Evolutionary conservation across 371 early-diverging fungal species (phyloP).

Genomic region (Batrachochytrium dendrobatidis): DNA sequence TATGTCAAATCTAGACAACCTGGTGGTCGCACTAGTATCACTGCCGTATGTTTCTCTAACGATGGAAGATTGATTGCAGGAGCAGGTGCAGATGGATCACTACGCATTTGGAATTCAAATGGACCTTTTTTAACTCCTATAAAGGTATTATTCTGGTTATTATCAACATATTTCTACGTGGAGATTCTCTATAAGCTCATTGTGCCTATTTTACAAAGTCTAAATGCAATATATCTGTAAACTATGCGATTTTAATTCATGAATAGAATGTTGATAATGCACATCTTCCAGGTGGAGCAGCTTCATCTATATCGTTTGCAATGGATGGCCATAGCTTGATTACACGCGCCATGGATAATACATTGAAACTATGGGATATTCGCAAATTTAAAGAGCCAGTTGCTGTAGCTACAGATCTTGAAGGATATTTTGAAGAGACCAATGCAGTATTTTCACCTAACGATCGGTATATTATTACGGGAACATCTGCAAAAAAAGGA

Average conservation of each 20-base stretch:
- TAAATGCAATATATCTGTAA: neutral
- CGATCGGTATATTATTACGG: conserved; percentile 51
- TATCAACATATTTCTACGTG: too few species aligned
- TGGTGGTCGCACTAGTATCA: conserved; percentile 54
- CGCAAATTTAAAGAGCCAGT: conserved; percentile 66
- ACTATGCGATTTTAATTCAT: neutral
- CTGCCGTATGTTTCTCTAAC: conserved; percentile 55
- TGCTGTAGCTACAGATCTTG: conserved; percentile 48
- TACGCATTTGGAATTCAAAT: conserved; percentile 34
- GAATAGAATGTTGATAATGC: conserved; percentile 51
- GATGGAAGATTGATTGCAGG: conserved; percentile 66
- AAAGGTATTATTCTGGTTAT: too few species aligned
- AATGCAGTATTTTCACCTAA: conserved; percentile 85
- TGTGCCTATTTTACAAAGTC: neutral
- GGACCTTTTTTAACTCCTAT: conserved; percentile 15
- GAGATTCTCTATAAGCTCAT: too few species aligned
- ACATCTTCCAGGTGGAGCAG: conserved; percentile 62
- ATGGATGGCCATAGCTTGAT: conserved; percentile 56
- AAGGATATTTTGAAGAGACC: conserved; percentile 67
- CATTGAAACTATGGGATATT: conserved; percentile 91
- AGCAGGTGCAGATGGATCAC: conserved; percentile 38
- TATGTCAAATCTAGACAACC: conserved; percentile 66
- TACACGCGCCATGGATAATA: conserved; percentile 75
- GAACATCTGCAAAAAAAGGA: conserved; percentile 56
- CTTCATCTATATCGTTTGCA: conserved; percentile 62